Conservation (phyloP, 2,329 filamentous ascomycete species). For the Calonectria hongkongensis region DNA sequence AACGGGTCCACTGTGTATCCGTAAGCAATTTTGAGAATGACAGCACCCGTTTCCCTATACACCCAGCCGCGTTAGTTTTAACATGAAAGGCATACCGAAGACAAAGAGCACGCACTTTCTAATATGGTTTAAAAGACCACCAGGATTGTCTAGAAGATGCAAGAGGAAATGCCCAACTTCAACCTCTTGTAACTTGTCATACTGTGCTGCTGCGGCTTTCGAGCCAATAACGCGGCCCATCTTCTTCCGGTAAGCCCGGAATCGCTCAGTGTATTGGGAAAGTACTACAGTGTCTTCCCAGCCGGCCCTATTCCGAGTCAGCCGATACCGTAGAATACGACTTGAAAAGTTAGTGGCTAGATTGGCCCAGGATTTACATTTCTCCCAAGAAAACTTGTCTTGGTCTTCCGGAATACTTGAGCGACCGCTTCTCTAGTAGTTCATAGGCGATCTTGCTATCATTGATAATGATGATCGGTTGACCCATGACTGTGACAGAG, state of each 20-base stretch:
- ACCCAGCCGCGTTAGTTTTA: too few relatives aligned
- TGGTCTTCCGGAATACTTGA: constrained; percentile 42
- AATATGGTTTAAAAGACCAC: constrained; percentile 63
- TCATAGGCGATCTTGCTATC: constrained; percentile 60
- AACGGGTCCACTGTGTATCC: constrained; percentile 46
- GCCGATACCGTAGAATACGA: neutral
- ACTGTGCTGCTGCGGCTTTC: constrained; percentile 61
- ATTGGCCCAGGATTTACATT: constrained; percentile 30
- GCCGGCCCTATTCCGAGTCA: constrained; percentile 35
- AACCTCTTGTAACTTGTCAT: constrained; percentile 64
- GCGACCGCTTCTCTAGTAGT: constrained; percentile 56
- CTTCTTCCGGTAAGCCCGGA: constrained; percentile 66
- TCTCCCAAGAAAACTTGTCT: constrained; percentile 42
- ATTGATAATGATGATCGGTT: constrained; percentile 64
- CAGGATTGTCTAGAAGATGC: constrained; percentile 61
- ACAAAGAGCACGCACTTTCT: constrained; percentile 58
- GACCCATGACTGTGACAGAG: constrained; percentile 62
- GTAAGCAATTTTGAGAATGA: constrained; percentile 50
- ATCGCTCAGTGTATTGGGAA: constrained; percentile 60
- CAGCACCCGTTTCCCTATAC: constrained; percentile 41
- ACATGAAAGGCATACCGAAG: too few relatives aligned
- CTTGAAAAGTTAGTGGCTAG: too few relatives aligned
- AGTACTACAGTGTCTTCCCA: constrained; percentile 59
- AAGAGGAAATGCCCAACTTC: constrained; percentile 57
- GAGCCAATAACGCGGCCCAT: constrained; percentile 67